A percentile compares a stretch with the other conserved stretches of the same genome.
Evolutionary conservation across 2,329 filamentous ascomycete species (phyloP).

Genomic region (Blastomyces emzantsi): DNA sequence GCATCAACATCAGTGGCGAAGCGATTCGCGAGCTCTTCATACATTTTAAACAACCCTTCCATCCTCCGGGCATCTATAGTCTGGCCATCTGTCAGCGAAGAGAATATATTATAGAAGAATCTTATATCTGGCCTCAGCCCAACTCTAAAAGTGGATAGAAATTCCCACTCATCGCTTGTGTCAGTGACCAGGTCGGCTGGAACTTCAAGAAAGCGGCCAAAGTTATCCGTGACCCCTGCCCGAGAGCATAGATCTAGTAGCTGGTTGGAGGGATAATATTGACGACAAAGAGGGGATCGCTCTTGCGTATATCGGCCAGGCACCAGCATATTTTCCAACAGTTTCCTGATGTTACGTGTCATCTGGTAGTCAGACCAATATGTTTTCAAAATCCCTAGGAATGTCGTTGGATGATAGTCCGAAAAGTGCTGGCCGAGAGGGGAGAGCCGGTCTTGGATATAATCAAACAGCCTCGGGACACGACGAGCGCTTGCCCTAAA

Average conservation of each 20-base stretch:
- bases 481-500: not conserved
- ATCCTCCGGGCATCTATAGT: not conserved
- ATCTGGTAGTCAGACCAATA: not conserved
- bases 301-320: not conserved
- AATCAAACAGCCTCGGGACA: not conserved
- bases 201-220: not conserved
- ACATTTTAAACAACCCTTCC: not conserved
- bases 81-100: not conserved
- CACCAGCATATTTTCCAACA: not conserved
- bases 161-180: not conserved
- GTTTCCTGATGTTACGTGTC: not conserved
- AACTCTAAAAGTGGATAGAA: not conserved
- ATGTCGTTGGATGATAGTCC: not conserved
- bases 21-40: not conserved
- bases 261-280: not conserved
- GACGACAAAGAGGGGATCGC: not conserved
- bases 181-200: not conserved
- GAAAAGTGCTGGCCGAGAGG: not conserved
- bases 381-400: not conserved
- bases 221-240: not conserved
- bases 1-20: not conserved
- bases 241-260: not conserved
- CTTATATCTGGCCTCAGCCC: not conserved
- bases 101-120: not conserved
- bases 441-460: not conserved